Evolutionary conservation across 2,329 filamentous ascomycete genomes (phyloP), one percentile per base, ranked within the genome.

Genomic region (Penicillium sp.): DNA sequence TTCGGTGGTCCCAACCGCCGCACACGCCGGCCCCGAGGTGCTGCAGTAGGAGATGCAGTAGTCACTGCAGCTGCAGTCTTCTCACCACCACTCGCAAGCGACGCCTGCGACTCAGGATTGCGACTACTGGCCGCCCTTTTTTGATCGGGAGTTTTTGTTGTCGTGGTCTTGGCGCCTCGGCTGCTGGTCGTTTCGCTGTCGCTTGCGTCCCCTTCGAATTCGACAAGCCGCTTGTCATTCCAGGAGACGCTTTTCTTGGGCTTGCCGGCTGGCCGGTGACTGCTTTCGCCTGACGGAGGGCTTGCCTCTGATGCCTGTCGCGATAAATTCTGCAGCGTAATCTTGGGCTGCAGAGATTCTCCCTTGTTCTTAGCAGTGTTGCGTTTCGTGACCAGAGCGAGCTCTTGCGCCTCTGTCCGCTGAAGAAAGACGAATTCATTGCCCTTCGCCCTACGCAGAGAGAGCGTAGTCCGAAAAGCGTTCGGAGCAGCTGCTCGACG

Each of bases 371-470:
- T 67, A 55, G 74, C 73, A 11, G 80, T 82, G 62, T 82, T 81
- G 26, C 75, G 73, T 56, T 78, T 74, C 6, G 79, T 82, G 13
- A 70, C 60, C 46, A 81, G 69, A 0, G 79, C 76, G 30, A 81
- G 62, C 46, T 81, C 74, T 64, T 81, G 79, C 6, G 72, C 70
- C 53, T 81, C 78, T 2, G 78, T 77, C 11, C 73, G 72, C 52
- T 80, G 73, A 29, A 75, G 69, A 58, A 81, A 81, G 30, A 82
- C 70, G 56, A 82, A 81, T 55, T 82, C 80, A 6, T 73, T 80
- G 5, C 79, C 79, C 53, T 77, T 80, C 3, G 79, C 73, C 13
- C 79, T 77, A 54, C 79, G 79, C 21, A 81, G 73, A 5, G 79
- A 72, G 53, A 81, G 77, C 7, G 73, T 73, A 52, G 75, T 78